Evolutionary conservation across 352 stramenopile genomes (phyloP).

Genomic region (Globisporangium spiculum): DNA sequence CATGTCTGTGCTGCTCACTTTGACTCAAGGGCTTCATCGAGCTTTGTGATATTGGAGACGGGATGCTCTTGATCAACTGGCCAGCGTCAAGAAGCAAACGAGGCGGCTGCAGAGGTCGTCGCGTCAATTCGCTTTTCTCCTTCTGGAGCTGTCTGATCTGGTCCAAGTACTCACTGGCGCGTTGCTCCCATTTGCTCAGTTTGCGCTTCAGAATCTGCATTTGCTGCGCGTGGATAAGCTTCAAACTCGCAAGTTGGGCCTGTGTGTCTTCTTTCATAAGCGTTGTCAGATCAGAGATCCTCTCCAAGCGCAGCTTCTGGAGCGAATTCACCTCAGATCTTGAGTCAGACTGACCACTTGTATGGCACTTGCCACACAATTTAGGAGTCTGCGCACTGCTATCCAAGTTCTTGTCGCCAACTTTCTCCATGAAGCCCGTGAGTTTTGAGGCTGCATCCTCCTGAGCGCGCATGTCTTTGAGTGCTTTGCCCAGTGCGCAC

Average conservation of each 20-base stretch:
- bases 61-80: neutral
- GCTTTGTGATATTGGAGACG: neutral
- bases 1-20: neutral
- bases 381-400: too few relatives aligned
- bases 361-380: neutral
- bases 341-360: neutral
- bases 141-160: slow-evolving; percentile 23
- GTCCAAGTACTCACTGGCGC: slow-evolving; percentile 22
- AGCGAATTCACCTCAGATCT: neutral
- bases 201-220: slow-evolving; percentile 22
- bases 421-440: slow-evolving; percentile 8
- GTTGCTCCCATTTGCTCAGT: slow-evolving; percentile 18
- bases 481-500: slow-evolving; percentile 41
- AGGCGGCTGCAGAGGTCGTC: slow-evolving; percentile 9
- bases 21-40: neutral
- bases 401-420: neutral
- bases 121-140: slow-evolving; percentile 17
- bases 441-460: slow-evolving; percentile 7
- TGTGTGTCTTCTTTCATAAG: slow-evolving; percentile 27
- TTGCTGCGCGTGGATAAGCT: slow-evolving; percentile 17
- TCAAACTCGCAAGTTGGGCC: slow-evolving; percentile 27
- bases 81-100: neutral
- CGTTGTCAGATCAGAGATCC: slow-evolving; percentile 22
- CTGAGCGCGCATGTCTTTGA: slow-evolving; percentile 45
- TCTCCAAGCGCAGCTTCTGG: slow-evolving; percentile 20